A percentile compares a stretch with the other conserved stretches of the same genome.
These are phyloP conservation scores for Tulasnella sp. DNA, from an alignment of 768 basidiomycete species.

Conservation along the genomic window DNA sequence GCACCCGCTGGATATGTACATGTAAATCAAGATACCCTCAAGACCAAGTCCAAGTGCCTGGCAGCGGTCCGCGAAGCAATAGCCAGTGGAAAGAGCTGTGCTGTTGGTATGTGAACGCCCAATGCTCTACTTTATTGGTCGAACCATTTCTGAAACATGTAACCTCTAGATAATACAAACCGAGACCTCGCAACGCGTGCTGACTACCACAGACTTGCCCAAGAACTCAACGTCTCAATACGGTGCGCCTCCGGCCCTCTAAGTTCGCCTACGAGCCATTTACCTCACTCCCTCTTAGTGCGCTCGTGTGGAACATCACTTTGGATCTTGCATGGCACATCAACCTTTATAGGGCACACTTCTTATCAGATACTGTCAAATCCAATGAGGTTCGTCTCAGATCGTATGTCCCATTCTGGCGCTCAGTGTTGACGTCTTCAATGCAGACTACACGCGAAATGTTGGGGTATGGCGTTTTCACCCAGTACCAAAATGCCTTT, in stretches of 20 bases:
- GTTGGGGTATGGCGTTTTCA: constrained; percentile 59
- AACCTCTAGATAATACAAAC: constrained; percentile 81
- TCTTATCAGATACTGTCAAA: constrained; percentile 33
- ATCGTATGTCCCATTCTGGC: background rate
- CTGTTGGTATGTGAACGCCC: constrained; percentile 58
- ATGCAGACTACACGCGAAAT: constrained; percentile 50
- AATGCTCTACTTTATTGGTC: background rate
- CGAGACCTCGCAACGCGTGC: constrained; percentile 65
- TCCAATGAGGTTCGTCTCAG: constrained; percentile 29
- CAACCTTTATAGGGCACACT: constrained; percentile 76
- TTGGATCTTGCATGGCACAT: constrained; percentile 90
- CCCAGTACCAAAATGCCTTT: constrained; percentile 46
- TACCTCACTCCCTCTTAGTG: constrained; percentile 44
- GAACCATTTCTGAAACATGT: background rate
- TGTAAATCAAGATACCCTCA: constrained; percentile 81
- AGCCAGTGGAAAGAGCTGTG: constrained; percentile 57
- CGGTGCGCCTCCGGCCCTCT: constrained; percentile 44
- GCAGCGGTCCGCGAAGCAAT: constrained; percentile 58
- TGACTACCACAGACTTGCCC: constrained; percentile 66
- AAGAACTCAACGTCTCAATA: constrained; percentile 49
- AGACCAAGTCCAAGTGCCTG: constrained; percentile 71
- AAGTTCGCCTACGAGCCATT: background rate
- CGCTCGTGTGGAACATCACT: constrained; percentile 70
- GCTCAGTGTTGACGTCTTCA: background rate
- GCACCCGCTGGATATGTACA: constrained; percentile 64